Conservation (phyloP, 768 basidiomycete species). For the Butyriboletus loyo region DNA sequence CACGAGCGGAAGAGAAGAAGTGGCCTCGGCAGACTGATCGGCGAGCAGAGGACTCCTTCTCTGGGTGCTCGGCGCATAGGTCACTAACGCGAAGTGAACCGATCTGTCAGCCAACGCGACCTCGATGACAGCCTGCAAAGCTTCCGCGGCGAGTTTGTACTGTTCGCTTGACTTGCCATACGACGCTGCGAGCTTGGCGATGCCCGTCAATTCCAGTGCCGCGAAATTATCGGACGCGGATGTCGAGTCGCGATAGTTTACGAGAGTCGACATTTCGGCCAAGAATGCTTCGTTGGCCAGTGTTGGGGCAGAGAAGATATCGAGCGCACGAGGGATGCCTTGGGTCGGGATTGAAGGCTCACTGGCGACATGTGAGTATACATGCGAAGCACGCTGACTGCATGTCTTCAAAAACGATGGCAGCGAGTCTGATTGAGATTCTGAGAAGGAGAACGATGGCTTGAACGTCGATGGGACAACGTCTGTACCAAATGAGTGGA, state of each 20-base stretch:
- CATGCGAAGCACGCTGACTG: conserved; percentile 53
- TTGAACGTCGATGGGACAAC: conserved; percentile 52
- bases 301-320: conserved; percentile 42
- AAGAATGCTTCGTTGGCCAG: conserved; percentile 38
- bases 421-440: conserved; percentile 34
- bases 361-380: conserved; percentile 54
- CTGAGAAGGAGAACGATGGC: conserved; percentile 45
- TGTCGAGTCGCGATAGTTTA: conserved; percentile 46
- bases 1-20: conserved; percentile 48
- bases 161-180: conserved; percentile 54
- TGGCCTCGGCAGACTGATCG: conserved; percentile 41
- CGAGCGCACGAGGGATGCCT: conserved; percentile 35
- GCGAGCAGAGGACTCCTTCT: conserved; percentile 42
- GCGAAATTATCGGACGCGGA: conserved; percentile 50
- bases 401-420: conserved; percentile 56
- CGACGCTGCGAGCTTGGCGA: conserved; percentile 45
- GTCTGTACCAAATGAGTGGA: conserved; percentile 36
- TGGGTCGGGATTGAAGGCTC: conserved; percentile 31
- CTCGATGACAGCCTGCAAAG: conserved; percentile 49
- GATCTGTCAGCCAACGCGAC: conserved; percentile 36
- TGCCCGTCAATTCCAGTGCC: conserved; percentile 54
- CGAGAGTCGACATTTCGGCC: conserved; percentile 42
- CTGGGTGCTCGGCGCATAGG: conserved; percentile 36
- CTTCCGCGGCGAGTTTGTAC: conserved; percentile 45
- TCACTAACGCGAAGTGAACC: conserved; percentile 52